A percentile compares a stretch with the other conserved stretches of the same genome.
Conservation (phyloP, 148 eudicot genomes). For the Chenopodium berlandieri region DNA sequence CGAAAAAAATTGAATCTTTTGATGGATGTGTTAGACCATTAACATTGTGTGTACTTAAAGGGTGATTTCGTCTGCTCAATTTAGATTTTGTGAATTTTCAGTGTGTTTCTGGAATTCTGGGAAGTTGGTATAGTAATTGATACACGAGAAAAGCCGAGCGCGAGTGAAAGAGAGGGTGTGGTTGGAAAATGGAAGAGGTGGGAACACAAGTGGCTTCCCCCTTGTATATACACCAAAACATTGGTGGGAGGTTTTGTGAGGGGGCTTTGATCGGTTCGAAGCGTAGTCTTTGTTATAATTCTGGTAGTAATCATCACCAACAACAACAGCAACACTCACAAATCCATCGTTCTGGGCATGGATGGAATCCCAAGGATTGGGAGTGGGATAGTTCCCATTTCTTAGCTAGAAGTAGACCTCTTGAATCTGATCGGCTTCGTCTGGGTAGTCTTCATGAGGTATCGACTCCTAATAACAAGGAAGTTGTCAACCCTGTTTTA, state of each 20-base stretch:
- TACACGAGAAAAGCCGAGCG: neutral
- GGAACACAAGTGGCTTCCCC: constrained; percentile 36
- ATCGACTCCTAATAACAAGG: constrained; percentile 6
- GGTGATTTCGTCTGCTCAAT: too few species aligned
- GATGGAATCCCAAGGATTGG: constrained; percentile 32
- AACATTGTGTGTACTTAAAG: too few species aligned
- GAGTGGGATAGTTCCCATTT: constrained; percentile 35
- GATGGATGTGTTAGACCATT: too few species aligned
- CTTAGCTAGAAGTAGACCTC: constrained; percentile 19
- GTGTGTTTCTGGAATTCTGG: neutral
- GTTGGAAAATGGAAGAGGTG: constrained; percentile 30
- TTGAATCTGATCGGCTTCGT: constrained; percentile 18
- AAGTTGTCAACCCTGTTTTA: constrained; percentile 1
- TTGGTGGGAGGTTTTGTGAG: constrained; percentile 28
- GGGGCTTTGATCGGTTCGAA: constrained; percentile 29
- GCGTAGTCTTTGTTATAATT: constrained; percentile 26
- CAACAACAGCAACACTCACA: constrained; percentile 15
- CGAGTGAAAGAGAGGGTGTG: neutral
- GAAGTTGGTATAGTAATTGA: constrained; percentile 3
- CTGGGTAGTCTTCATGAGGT: constrained; percentile 9
- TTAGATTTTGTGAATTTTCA: neutral
- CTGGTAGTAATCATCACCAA: constrained; percentile 13
- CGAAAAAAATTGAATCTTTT: neutral
- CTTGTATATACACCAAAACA: constrained; percentile 31
- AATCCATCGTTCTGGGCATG: constrained; percentile 15